phyloP scores from a whole-genome alignment of 2,329 filamentous ascomycete genomes.

The Grosmannia huntii region DNA sequence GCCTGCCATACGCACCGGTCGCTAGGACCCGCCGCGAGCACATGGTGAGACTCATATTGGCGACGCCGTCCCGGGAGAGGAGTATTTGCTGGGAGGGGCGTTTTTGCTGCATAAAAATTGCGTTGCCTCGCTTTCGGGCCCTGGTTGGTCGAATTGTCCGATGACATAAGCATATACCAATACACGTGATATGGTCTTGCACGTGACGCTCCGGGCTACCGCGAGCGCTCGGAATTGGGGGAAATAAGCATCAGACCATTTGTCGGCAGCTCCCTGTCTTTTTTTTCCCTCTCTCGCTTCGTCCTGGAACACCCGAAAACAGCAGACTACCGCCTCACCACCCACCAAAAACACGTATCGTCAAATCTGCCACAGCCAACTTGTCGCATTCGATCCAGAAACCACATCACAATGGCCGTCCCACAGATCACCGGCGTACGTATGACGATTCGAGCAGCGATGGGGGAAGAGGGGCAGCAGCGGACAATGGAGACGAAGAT shows the following conservation, averaged over 20 bases:
- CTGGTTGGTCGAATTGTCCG: not conserved
- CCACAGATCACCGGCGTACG: conserved; percentile 48
- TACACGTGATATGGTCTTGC: not conserved
- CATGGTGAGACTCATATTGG: conserved; percentile 50
- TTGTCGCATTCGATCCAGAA: not conserved
- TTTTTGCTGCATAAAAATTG: not conserved
- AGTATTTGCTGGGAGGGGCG: not conserved
- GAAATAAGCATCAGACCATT: conserved; percentile 15
- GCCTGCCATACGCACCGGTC: conserved; percentile 35
- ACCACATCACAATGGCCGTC: conserved; percentile 35
- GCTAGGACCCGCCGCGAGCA: conserved; percentile 48
- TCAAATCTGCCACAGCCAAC: not conserved
- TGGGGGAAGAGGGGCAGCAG: not conserved
- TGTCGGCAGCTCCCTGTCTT: conserved; percentile 6
- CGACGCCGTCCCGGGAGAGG: conserved; percentile 10
- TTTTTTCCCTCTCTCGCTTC: conserved; percentile 9
- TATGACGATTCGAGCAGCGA: conserved; percentile 13
- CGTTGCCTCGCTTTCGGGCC: not conserved
- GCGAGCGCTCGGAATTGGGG: conserved; percentile 4
- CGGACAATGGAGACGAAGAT: not conserved
- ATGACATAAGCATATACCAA: not conserved
- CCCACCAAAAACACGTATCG: not conserved
- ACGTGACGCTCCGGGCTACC: conserved; percentile 10
- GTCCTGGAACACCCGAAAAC: not conserved
- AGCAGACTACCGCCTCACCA: not conserved